These are phyloP conservation scores for Testicularia cyperi DNA, from an alignment of 1,284 basidiomycete species.

Conservation along the genomic window DNA sequence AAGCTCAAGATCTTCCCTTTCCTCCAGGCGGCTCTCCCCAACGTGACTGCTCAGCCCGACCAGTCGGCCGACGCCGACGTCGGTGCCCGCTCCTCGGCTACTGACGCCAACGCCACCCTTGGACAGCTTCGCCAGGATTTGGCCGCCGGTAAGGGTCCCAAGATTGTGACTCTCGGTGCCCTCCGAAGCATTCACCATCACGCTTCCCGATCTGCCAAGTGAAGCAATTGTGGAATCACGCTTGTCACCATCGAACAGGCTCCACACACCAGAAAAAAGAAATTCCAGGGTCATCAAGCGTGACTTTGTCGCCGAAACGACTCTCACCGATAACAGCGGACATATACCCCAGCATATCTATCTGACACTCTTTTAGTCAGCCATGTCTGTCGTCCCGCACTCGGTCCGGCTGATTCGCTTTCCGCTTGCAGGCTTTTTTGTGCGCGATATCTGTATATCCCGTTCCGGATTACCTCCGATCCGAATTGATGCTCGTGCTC, in stretches of 20 bases:
- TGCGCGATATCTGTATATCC: no score
- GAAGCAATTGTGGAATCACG: neutral
- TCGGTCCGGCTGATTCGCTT: no score
- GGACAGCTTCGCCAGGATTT: constrained; percentile 37
- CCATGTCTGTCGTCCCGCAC: no score
- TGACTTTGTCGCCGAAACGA: neutral
- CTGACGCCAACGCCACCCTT: constrained; percentile 20
- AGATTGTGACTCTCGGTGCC: constrained; percentile 33
- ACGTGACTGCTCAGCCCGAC: neutral
- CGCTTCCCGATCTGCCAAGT: constrained; percentile 2
- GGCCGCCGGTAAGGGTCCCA: constrained; percentile 28
- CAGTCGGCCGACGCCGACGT: neutral
- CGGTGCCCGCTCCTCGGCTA: neutral
- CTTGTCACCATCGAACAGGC: neutral
- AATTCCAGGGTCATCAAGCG: no score
- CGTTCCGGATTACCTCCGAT: no score
- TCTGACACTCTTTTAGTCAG: no score
- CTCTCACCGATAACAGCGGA: neutral
- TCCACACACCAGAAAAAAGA: neutral
- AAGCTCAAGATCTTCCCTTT: constrained; percentile 41
- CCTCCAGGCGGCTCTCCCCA: constrained; percentile 30
- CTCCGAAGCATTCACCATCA: constrained; percentile 31
- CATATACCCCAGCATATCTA: no score
- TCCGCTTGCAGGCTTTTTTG: no score
- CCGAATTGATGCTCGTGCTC: no score